Evolutionary conservation across 2,329 filamentous ascomycete genomes (phyloP).

Genomic region (Hymenoscyphus fructigenus): DNA sequence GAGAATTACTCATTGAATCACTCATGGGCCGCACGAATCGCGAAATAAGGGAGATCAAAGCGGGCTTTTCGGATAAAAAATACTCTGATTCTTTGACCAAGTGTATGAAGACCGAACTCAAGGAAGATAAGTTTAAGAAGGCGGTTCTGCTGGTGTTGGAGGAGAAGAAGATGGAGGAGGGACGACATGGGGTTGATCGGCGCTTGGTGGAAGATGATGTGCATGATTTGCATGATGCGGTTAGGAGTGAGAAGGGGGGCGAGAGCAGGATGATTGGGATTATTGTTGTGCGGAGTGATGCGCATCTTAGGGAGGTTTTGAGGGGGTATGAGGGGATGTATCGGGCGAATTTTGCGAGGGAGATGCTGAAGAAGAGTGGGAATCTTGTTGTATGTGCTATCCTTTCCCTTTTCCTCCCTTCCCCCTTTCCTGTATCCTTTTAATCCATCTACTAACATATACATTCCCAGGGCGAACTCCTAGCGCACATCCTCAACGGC

Average conservation of each 20-base stretch:
- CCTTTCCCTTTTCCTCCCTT: conserved; percentile 35
- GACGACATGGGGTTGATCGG: conserved; percentile 26
- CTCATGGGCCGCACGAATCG: conserved; percentile 86
- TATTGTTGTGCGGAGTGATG: conserved; percentile 76
- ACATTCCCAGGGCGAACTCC: conserved; percentile 73
- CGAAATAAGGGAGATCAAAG: conserved; percentile 86
- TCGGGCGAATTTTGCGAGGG: conserved; percentile 78
- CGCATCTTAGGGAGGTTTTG: conserved; percentile 78
- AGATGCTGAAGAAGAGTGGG: conserved; percentile 82
- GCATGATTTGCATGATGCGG: conserved; percentile 63
- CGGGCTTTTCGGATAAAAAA: conserved; percentile 86
- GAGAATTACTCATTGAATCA: conserved; percentile 88
- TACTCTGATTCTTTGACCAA: conserved; percentile 77
- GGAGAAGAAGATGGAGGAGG: conserved; percentile 78
- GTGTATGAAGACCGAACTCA: conserved; percentile 91
- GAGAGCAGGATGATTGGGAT: conserved; percentile 87
- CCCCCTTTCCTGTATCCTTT: not conserved
- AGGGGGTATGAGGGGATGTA: conserved; percentile 72
- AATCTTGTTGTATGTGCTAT: conserved; percentile 93
- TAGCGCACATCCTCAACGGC: conserved; percentile 94
- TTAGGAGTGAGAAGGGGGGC: conserved; percentile 74
- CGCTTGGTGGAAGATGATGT: conserved; percentile 70
- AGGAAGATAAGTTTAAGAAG: conserved; percentile 93
- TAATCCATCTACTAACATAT: not conserved
- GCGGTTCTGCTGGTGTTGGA: conserved; percentile 83